Evolutionary conservation across 805 yeast genomes (phyloP), one percentile per base, ranked within the genome.

Genomic region (Kazachstania martiniae): DNA sequence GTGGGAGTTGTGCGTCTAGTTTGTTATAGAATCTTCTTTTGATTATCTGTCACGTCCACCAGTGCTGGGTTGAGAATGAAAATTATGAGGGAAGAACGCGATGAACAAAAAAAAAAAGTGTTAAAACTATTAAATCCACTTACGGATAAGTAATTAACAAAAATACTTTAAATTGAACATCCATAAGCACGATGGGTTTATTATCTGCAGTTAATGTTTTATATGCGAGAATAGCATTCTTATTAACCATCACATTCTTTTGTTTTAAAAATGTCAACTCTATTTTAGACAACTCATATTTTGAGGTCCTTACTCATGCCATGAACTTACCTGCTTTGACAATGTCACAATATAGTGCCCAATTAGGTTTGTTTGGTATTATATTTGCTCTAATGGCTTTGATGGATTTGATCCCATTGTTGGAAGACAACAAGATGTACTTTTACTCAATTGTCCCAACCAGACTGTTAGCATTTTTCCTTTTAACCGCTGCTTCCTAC

Each of bases 391-490:
- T 67, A 3, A 41, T 64, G 27, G 72, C 73, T 0, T 6, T 74
- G 4, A 47, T 61, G 17, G 91, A 80, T 52, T 44, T 78, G 28
- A 59, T 76, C 12, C 82, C 85, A n/a, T 51, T 75, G 27, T 31
- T 71, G 14, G 72, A 59, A 28, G 53, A 48, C 9, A 69, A 69
- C 32, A 31, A 35, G 8, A 38, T 41, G 17, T 76, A 70, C 51
- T 78, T 79, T 45, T 77, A 75, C 41, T 62, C 76, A 0, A 49
- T 74, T 8, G 71, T 77, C 2, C 84, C 86, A 8, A 42, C 67
- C 5, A 64, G 87, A 49, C 53, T 78, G 33, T 41, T 65, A 12
- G 25, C 64, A 7, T 69, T 61, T 43, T 77, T 80, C 42, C 43
- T 50, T 0, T 41, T 77, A 23, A 74, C 72, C 6, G 63, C 63